Base-by-base conservation (phyloP, 495 filamentous ascomycete genomes). In the Hypoxylon subgilvum region DNA sequence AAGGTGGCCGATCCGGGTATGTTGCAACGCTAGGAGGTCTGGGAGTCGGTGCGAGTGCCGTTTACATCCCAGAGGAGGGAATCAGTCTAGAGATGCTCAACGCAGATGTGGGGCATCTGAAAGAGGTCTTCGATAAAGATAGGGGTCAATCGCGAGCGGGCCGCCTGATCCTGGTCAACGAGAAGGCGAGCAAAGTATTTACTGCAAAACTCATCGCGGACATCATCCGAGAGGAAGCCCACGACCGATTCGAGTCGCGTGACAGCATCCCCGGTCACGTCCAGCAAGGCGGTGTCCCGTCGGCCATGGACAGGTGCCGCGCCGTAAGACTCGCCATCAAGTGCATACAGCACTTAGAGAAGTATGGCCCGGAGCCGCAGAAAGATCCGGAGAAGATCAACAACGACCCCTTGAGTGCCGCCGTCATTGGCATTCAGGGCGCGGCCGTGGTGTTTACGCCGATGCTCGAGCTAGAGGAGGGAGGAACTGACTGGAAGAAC, bases 21-120 rank as follows among this genome's bases (percentile, higher is more conserved):
- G 84, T 97, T 32, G 92, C 95, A 19, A 95, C 92, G 1, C 84
- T 96, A 35, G 90, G 89, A 34, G 94, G 92, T 19, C 82, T 97
- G 14, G 84, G 87, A 1, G 90, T 97, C 9, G 94, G 94, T 23
- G 94, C 94, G 1, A 80, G 89, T n/a, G 93, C 95, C 0, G 93
- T 97, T 7, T 99, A 99, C 74, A 96, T 92, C 10, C 95, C 95
- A 4, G 95, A 99, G 72, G 91, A 97, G 73, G 94, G 95, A 3
- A 89, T 99, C 71, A 88, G 88, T 68, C 84, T 99, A 48, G 88
- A 91, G 54, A 99, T 93, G 91, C 84, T 99, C 0, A 86, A 89
- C 8, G 81, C 84, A 13, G 95, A 99, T 65, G 96, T 99, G 67
- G 84, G 90, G 27, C 90, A 95, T 72, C 80, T 99, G 31, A 89